Evolutionary conservation across 2,329 filamentous ascomycete species (phyloP).

Genomic region (Endothia cerciana): DNA sequence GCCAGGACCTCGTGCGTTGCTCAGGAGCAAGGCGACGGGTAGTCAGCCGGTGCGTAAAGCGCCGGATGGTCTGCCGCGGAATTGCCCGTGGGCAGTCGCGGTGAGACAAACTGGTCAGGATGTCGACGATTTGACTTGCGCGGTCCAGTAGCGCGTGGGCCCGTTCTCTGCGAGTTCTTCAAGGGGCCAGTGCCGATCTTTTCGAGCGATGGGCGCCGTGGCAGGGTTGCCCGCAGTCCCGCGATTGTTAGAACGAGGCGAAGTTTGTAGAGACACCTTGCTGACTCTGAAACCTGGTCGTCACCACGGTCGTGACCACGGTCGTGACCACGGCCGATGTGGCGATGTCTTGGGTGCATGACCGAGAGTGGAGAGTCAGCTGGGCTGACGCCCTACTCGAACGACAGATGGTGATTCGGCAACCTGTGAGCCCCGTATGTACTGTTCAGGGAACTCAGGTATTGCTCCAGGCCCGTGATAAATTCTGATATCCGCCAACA

Average conservation of each 20-base stretch:
- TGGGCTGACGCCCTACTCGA: neutral
- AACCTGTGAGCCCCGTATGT: no score
- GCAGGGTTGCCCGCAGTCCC: neutral
- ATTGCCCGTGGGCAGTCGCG: neutral
- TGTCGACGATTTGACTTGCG: conserved; percentile 5
- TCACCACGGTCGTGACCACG: neutral
- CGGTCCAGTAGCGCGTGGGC: neutral
- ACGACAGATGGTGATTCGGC: no score
- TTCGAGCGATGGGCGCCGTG: neutral
- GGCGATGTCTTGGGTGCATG: neutral
- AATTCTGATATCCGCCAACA: no score
- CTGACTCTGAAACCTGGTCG: neutral
- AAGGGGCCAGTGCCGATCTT: neutral
- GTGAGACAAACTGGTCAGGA: neutral
- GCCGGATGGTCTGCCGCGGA: neutral
- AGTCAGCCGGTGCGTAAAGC: neutral
- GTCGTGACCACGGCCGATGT: no score
- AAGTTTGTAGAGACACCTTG: neutral
- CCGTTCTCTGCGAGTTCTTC: neutral
- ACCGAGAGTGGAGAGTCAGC: neutral
- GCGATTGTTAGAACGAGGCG: neutral
- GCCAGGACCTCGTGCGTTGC: neutral
- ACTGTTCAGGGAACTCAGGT: no score
- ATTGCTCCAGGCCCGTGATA: no score
- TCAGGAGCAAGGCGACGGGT: neutral